Base-by-base conservation (phyloP, 306 rosid species). In the Dryas alaskensis region DNA sequence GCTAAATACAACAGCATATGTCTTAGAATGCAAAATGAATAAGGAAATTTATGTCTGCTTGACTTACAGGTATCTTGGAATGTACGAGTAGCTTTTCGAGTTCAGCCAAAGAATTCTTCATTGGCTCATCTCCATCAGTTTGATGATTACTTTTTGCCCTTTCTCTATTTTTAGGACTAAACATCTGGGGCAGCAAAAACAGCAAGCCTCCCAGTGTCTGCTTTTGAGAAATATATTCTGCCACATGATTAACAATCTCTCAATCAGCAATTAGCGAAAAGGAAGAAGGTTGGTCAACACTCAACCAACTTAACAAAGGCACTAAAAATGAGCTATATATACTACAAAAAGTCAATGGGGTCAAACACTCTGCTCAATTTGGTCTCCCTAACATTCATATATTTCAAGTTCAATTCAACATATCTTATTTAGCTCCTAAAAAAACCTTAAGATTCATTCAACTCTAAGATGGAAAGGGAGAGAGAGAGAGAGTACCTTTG, bases 121-220 rank as follows among this genome's bases (percentile, higher is more conserved):
- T 72, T 65, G 13, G 75, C 76, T 72, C 89, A 19, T 71, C 63
- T 45, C 73, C 87, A 67, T 75, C 85, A 71, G 77, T 85, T 59
- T 73, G 80, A 72, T 67, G 67, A 73, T 54, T 79, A 82, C 79
- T 77, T 68, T 51, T 80, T 49, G 4, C 50, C 45, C 69, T 81
- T 65, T 80, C 86, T 77, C 73, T 76, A 76, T 78, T 81, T 66
- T 82, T 90, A 51, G 68, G 76, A 72, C 77, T 78, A 81, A 92
- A 80, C 79, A 86, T 80, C 83, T 65, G 91, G 74, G 99, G 99
- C 75, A 95, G 91, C 84, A 95, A 79, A 81, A 92, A 81, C 82
- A 95, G 78, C 45, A 95, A 83, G 69, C 99, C 99, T 67, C 97
- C 99, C 49, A 95, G 75, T 78, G 97, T 96, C 83, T 88, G 88